These are phyloP conservation scores for Hypericum androsaemum DNA, from an alignment of 345 rosid species.

Conservation along the genomic window DNA sequence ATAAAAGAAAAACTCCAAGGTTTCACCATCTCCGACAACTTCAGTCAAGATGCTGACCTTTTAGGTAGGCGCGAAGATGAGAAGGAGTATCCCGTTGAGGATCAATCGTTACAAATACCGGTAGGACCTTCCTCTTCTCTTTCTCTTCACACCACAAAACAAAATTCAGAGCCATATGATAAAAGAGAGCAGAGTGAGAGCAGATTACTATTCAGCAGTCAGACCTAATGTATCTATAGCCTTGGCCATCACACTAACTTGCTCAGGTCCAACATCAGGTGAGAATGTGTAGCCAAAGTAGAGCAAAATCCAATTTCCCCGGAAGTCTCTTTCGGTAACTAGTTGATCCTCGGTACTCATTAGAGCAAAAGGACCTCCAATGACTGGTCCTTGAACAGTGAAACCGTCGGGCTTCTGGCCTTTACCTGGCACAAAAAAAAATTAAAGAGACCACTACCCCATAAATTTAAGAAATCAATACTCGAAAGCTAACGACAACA, in stretches of 20 bases:
- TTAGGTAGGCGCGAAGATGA: slow-evolving; percentile 67
- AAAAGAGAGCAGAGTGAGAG: neutral
- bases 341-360: slow-evolving; percentile 40
- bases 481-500: neutral
- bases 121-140: slow-evolving; percentile 47
- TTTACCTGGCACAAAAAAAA: slow-evolving; percentile 37
- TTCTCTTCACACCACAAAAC: slow-evolving; percentile 36
- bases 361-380: slow-evolving; percentile 76
- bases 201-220: slow-evolving; percentile 12
- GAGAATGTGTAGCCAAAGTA: slow-evolving; percentile 90
- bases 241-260: slow-evolving; percentile 50
- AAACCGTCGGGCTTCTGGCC: slow-evolving; percentile 14
- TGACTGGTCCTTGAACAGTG: slow-evolving; percentile 44
- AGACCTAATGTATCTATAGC: slow-evolving; percentile 61
- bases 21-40: neutral
- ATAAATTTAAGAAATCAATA: slow-evolving; percentile 1
- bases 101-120: slow-evolving; percentile 79
- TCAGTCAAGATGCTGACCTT: slow-evolving; percentile 35
- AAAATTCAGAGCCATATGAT: slow-evolving; percentile 15
- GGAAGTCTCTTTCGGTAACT: slow-evolving; percentile 45
- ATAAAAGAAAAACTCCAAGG: neutral
- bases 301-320: slow-evolving; percentile 73
- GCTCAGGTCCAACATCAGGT: slow-evolving; percentile 90
- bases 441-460: slow-evolving; percentile 4
- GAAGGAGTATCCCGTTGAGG: slow-evolving; percentile 75